Percentiles rank a stretch among this genome's conserved stretches.
These are phyloP conservation scores for Grigorovia humatica DNA, from an alignment of 805 yeast species.

Conservation along the genomic window DNA sequence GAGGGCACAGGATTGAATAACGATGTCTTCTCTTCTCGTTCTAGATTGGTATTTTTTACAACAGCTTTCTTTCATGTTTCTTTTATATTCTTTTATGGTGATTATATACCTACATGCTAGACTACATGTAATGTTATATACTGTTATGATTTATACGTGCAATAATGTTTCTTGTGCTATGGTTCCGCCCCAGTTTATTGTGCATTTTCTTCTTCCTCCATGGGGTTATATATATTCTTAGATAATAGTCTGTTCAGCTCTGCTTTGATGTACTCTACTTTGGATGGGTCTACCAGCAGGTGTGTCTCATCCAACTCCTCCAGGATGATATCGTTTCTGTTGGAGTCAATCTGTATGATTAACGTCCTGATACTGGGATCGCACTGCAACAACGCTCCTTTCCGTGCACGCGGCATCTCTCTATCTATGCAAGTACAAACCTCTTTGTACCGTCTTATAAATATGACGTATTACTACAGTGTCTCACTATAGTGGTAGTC, in stretches of 20 bases:
- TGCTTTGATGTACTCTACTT: constrained; percentile 62
- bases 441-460: background rate
- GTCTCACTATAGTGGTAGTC: too few relatives aligned
- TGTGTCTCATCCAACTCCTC: constrained; percentile 90
- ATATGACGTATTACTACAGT: too few relatives aligned
- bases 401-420: constrained; percentile 43
- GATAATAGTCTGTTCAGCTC: constrained; percentile 70
- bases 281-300: constrained; percentile 65
- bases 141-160: too few relatives aligned
- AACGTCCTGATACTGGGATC: constrained; percentile 91
- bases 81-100: too few relatives aligned
- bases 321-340: constrained; percentile 58
- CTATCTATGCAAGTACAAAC: background rate
- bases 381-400: constrained; percentile 48
- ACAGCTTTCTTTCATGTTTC: too few relatives aligned
- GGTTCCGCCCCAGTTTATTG: background rate
- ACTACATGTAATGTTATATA: too few relatives aligned
- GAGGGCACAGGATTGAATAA: background rate
- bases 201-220: constrained; percentile 52
- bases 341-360: constrained; percentile 71
- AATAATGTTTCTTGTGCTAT: too few relatives aligned
- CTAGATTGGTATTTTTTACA: too few relatives aligned
- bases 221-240: constrained; percentile 75
- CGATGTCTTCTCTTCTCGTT: too few relatives aligned
- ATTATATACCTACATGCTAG: too few relatives aligned